Evolutionary conservation across 129 eudicot genomes (phyloP).

Genomic region (Escallonia herrerae): DNA sequence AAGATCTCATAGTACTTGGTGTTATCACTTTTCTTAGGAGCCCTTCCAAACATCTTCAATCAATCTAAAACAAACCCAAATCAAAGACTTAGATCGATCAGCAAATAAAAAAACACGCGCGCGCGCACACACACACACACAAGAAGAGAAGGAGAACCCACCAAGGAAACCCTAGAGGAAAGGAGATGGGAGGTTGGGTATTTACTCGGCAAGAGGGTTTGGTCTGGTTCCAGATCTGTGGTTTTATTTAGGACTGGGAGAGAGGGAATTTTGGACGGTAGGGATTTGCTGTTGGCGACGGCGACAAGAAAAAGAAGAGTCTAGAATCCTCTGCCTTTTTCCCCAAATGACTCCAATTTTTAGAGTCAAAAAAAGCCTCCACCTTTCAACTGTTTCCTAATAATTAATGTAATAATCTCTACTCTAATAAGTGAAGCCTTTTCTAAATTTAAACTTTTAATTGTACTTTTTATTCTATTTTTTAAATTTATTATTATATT

Average conservation of each 20-base stretch:
- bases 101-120: neutral
- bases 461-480: too few relatives aligned
- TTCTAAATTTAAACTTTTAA: too few relatives aligned
- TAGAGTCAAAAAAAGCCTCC: neutral
- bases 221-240: neutral
- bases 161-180: constrained; percentile 1
- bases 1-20: constrained; percentile 69
- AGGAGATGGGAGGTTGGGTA: neutral
- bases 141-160: neutral
- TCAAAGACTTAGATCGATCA: neutral
- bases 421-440: too few relatives aligned
- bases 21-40: constrained; percentile 62
- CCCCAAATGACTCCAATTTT: neutral
- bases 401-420: too few relatives aligned
- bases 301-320: neutral
- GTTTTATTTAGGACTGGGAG: neutral
- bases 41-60: constrained; percentile 60
- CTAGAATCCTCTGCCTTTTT: neutral
- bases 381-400: too few relatives aligned
- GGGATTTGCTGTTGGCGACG: neutral
- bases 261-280: neutral
- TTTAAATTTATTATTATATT: too few relatives aligned
- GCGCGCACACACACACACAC: neutral
- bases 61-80: neutral
- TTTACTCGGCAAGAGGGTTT: neutral